Evolutionary conservation across 148 eudicot genomes (phyloP), one percentile per base, ranked within the genome.

Genomic region (Rhododendron griersonianum): DNA sequence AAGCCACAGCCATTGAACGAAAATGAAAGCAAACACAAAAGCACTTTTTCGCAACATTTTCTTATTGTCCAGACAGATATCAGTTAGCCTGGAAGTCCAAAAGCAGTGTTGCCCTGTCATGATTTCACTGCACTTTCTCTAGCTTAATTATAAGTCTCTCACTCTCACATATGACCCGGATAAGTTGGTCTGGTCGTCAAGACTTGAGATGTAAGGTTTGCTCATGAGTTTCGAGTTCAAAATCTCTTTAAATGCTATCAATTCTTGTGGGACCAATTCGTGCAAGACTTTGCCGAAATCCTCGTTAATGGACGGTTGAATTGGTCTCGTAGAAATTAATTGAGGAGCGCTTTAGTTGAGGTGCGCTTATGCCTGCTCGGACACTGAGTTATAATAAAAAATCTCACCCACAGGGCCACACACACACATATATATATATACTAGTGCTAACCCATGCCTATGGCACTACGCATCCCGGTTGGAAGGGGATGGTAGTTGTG

Each of bases 1-100:
- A 83, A 86, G 73, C 44, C 87, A 82, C 87, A 81, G 87, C 85
- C 88, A 84, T 74, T 78, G 93, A 89, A 89, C 81, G 88, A 88
- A 91, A 90, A 88, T 83, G 87, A 93, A 90, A 91, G 94, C 88
- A 89, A 90, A 91, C 84, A 87, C 48, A 89, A 89, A 92, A 92
- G 92, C 87, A 88, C 92, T 91, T 91, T 90, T 90, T 84, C 61
- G 79, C 48, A 65, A 75, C 83, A 84, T 67, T 81, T 82, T 59
- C 23, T 71, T 81, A 82, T 89, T 82, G 85, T 67, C 86, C 41
- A 84, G 81, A 67, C 57, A 71, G 61, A 3, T 47, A 25, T 78
- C 83, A 63, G 45, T 4, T 82, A 90, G 61, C 81, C 11, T 30
- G 53, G 61, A 75, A 83, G 83, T 85, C 65, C 83, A 78, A 88